Evolutionary conservation across 2,329 filamentous ascomycete genomes (phyloP), one percentile per base, ranked within the genome.

Genomic region (Fusarium hainanense): DNA sequence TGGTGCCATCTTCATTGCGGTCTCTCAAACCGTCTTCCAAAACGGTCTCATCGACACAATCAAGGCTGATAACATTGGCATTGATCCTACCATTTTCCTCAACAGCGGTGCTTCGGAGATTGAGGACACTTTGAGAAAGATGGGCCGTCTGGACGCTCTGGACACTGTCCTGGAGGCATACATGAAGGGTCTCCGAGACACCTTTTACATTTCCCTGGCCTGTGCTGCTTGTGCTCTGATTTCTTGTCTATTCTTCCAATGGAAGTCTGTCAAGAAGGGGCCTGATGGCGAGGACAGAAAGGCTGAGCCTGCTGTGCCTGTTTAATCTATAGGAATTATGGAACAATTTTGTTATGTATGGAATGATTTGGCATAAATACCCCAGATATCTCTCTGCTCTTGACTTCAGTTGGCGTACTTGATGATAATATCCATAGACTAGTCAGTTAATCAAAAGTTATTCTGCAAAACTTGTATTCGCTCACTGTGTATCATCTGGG

Each of bases 1-100:
- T 42, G 90, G 90, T 6, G 88, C 90, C 4, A 79, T 93, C 25
- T 87, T 88, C 69, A 86, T 93, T 49, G 85, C 87, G 8, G 87
- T 91, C 12, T 87, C 87, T 0, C 88, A 93, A 76, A 88, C 89
- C 21, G 84, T 92, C 47, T 92, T 93, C 80, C 85, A 88, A 67
- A 91, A 92, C 73, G 87, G 85, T 1, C 80, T 93, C 20, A 80
- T 88, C 47, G 77, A 82, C 6, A 82, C 85, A 37, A 80, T 93
- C 6, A 68, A 75, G n/a, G 61, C 73, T 4, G 75, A 82, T 63
- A 79, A 82, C 16, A 81, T 84, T 3, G 77, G 78, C n/a, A 74
- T 89, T n/a, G 79, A 85, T 40, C 79, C 84, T 0, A 72, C 75
- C 9, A 73, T 83, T 54, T 85, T 89, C 67, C 82, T 87, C 74